A percentile compares a stretch with the other conserved stretches of the same genome.
Evolutionary conservation across 345 rosid species (phyloP).

Genomic region (Aegle marmelos): DNA sequence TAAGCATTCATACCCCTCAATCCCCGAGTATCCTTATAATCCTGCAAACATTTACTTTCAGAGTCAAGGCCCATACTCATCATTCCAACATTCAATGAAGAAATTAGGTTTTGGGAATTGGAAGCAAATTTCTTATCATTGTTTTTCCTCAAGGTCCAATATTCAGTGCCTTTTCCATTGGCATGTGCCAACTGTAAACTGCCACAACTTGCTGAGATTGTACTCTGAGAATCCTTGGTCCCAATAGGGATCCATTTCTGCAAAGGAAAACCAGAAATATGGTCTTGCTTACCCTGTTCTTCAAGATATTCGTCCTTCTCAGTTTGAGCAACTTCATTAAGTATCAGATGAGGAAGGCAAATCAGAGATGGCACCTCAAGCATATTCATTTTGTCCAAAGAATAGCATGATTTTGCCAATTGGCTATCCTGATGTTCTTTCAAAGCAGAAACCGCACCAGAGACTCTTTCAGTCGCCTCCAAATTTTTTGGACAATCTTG

Average conservation of each 20-base stretch:
- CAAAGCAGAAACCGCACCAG: constrained; percentile 7
- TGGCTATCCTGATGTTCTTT: constrained; percentile 15
- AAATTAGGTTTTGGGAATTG: constrained; percentile 16
- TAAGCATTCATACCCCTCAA: constrained; percentile 6
- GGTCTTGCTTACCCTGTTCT: constrained; percentile 36
- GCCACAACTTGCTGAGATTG: constrained; percentile 11
- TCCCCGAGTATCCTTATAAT: constrained; percentile 8
- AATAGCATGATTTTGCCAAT: constrained; percentile 11
- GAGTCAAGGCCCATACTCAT: constrained; percentile 2
- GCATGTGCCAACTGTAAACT: constrained; percentile 13
- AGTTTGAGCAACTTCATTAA: constrained; percentile 21
- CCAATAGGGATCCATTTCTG: constrained; percentile 56
- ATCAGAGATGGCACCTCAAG: constrained; percentile 17
- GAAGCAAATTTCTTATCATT: constrained; percentile 18
- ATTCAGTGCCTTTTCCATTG: constrained; percentile 18
- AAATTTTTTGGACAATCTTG: constrained; percentile 15
- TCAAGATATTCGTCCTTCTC: constrained; percentile 24
- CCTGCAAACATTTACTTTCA: constrained; percentile 14
- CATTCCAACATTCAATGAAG: constrained; percentile 12
- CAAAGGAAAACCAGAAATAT: constrained; percentile 29
- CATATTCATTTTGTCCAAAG: constrained; percentile 18
- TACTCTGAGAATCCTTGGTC: constrained; percentile 20
- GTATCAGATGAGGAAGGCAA: constrained; percentile 35
- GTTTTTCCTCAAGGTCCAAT: constrained; percentile 21
- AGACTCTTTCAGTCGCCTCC: constrained; percentile 11